phyloP scores from a whole-genome alignment of 2,329 filamentous ascomycete species.

The Juglanconis oblonga region DNA sequence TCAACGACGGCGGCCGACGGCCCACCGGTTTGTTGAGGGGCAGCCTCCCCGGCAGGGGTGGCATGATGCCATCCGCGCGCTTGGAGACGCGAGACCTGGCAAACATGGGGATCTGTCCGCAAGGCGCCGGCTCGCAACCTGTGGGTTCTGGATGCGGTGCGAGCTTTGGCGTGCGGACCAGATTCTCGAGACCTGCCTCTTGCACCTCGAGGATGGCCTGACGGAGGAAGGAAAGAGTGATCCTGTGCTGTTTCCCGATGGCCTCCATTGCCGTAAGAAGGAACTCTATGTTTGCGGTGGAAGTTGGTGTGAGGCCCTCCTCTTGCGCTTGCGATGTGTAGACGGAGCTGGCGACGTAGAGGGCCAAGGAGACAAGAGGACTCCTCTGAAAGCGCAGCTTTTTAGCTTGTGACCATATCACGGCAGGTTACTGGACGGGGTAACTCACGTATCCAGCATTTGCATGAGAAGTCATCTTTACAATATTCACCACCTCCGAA shows the following conservation, averaged over 20 bases:
- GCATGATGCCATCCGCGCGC: conserved; percentile 36
- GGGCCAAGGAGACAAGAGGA: conserved; percentile 74
- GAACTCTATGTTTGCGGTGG: conserved; percentile 62
- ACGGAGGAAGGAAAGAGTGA: conserved; percentile 81
- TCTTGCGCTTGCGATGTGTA: conserved; percentile 77
- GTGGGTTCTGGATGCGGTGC: conserved; percentile 16
- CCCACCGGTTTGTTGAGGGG: conserved; percentile 35
- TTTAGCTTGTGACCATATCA: conserved; percentile 11
- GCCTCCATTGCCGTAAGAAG: conserved; percentile 75
- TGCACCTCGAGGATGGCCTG: conserved; percentile 83
- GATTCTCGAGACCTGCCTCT: conserved; percentile 17
- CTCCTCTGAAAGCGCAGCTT: conserved; percentile 54
- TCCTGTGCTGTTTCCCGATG: conserved; percentile 67
- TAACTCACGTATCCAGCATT: conserved; percentile 62
- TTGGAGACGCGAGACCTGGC: conserved; percentile 40
- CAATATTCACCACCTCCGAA: conserved; percentile 78
- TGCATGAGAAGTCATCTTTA: conserved; percentile 73
- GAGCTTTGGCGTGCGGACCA: conserved; percentile 8
- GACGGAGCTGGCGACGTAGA: conserved; percentile 82
- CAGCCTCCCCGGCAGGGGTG: conserved; percentile 43
- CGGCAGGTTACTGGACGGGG: background rate
- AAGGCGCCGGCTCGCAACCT: conserved; percentile 27
- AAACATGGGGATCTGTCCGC: conserved; percentile 42
- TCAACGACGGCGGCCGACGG: background rate
- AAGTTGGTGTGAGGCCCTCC: conserved; percentile 49